Evolutionary conservation across 169 alveolate genomes (phyloP), one percentile per base, ranked within the genome.

Genomic region (Babesia sp.): DNA sequence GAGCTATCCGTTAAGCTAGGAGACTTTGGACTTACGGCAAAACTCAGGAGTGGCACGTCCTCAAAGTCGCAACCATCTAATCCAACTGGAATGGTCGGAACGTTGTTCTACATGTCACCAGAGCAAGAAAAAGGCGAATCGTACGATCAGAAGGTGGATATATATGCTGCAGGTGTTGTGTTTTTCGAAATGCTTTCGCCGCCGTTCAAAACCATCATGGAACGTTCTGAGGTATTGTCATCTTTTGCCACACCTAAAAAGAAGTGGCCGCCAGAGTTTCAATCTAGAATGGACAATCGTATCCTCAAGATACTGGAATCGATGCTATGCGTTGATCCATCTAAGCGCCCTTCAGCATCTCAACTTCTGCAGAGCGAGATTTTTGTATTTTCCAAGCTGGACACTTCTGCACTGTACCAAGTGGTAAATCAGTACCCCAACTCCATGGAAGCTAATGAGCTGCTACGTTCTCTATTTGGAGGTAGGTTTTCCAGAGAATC

Each of bases 1-100:
- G 67, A 53, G 29, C 60, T 83, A 41, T 60, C 87, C 53, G 90
- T 90, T 28, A 91, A 91, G 79, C 70, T 91, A 39, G 95, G 95
- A 29, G 95, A 91, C 51, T 91, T 91, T 55, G 95, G 95, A 5
- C 90, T 91, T 34, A 91, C 95, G 33, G 90, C 95, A 18, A 84
- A 83, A 70, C 71, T 91, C 51, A 72, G 69, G 36, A 72, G 64
- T 6, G 79, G 53, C 34, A 45, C 67, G 11, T 54, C 85, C 28
- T 70, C 70, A 29, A 31, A 24, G 26, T 12, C 42, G 22, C 20
- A 33, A 12, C 36, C 33, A 37, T 18, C 36, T n/a, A 45, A 55
- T 51, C 56, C 72, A 28, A 71, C 73, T 50, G 85, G 90, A 36
- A 70, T 71, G 18, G 94, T 91, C 42, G 95, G 95, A 8, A 91